These are phyloP conservation scores for Mesotaenium endlicherianum DNA, from an alignment of 139 green algal species.

Conservation along the genomic window DNA sequence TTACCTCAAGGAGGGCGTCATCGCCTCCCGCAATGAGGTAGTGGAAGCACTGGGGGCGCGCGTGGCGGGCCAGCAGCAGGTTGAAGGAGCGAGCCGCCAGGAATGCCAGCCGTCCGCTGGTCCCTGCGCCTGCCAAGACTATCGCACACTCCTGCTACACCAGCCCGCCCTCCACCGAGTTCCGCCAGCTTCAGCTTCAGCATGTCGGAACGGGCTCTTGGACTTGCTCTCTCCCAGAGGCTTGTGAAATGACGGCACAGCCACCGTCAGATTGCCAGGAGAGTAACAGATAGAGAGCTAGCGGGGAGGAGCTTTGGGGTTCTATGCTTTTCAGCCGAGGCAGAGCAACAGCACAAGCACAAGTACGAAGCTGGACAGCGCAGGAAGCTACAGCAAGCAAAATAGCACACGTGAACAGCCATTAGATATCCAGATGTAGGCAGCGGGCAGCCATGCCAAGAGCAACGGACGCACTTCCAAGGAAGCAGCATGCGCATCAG, in stretches of 20 bases:
- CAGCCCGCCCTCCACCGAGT: background rate
- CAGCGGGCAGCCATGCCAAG: too few species aligned
- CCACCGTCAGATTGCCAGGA: background rate
- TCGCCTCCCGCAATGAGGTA: slow-evolving; percentile 49
- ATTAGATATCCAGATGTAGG: too few species aligned
- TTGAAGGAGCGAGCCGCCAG: slow-evolving; percentile 29
- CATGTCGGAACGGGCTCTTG: background rate
- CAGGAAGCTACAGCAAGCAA: too few species aligned
- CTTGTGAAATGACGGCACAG: background rate
- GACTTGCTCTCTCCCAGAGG: too few species aligned
- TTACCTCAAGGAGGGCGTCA: slow-evolving; percentile 24
- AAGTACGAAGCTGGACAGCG: too few species aligned
- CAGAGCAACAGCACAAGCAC: too few species aligned
- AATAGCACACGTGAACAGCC: too few species aligned
- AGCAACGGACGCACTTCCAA: too few species aligned
- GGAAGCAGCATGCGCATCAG: too few species aligned
- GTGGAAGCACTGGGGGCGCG: slow-evolving; percentile 35
- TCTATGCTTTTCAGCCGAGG: too few species aligned
- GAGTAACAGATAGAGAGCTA: too few species aligned
- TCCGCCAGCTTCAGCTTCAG: background rate
- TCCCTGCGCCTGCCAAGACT: slow-evolving; percentile 33
- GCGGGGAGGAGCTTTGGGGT: too few species aligned
- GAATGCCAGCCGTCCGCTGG: slow-evolving; percentile 39
- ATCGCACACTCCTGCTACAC: slow-evolving; percentile 37
- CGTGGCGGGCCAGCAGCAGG: background rate